Conservation (phyloP, 176 grass and related monocot genomes). For the Carex parvula region DNA sequence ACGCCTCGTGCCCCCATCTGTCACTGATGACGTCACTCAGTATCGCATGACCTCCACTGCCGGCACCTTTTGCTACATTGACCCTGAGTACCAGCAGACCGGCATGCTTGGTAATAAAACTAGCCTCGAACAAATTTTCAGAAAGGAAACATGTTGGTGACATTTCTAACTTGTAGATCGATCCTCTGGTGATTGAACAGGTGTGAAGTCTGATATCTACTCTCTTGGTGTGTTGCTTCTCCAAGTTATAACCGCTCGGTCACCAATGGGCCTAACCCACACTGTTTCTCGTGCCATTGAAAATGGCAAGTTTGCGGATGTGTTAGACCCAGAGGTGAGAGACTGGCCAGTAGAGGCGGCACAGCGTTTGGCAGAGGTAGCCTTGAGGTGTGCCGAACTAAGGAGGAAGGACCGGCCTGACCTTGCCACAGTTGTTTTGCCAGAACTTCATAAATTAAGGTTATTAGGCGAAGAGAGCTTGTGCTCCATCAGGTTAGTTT, state of each 20-base stretch:
- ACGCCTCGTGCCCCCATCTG: constrained; percentile 62
- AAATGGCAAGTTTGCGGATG: constrained; percentile 44
- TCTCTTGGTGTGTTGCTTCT: constrained; percentile 91
- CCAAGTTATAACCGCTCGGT: constrained; percentile 61
- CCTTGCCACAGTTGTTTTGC: constrained; percentile 62
- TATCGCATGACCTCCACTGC: constrained; percentile 83
- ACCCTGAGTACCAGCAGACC: constrained; percentile 94
- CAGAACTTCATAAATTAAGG: constrained; percentile 54
- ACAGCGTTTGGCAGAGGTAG: constrained; percentile 47
- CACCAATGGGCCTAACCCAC: constrained; percentile 86
- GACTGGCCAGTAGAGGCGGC: constrained; percentile 81
- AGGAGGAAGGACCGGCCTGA: constrained; percentile 76
- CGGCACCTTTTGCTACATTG: constrained; percentile 94
- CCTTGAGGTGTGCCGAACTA: constrained; percentile 67
- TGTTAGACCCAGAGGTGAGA: constrained; percentile 52
- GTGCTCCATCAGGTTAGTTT: constrained; percentile 27
- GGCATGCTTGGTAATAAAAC: constrained; percentile 60
- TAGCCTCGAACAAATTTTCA: background rate
- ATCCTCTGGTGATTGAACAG: background rate
- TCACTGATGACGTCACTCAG: constrained; percentile 75
- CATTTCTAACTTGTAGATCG: background rate
- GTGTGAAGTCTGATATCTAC: constrained; percentile 83
- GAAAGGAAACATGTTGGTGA: background rate
- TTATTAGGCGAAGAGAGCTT: constrained; percentile 56
- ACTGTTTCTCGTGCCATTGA: constrained; percentile 58